Evolutionary conservation across 176 grass and related monocot species (phyloP).

Genomic region (Metroxylon sagu): DNA sequence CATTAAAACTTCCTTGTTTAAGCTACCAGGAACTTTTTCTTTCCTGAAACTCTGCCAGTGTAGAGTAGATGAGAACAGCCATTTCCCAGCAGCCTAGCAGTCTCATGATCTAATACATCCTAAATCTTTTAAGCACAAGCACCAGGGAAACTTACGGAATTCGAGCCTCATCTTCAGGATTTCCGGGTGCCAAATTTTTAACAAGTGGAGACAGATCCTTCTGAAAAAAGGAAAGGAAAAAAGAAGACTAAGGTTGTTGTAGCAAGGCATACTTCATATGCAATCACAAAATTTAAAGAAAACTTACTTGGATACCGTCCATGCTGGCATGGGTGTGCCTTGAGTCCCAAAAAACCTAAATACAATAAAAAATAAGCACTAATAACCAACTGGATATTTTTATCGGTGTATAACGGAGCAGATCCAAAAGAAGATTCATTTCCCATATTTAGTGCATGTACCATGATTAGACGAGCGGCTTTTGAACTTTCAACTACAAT

Average conservation of each 20-base stretch:
- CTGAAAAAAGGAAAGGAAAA: slow-evolving; percentile 24
- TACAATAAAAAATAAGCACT: background rate
- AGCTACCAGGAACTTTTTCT: too few relatives aligned
- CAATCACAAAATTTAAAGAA: slow-evolving; percentile 18
- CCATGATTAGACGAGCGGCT: slow-evolving; percentile 81
- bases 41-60: too few relatives aligned
- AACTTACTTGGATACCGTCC: slow-evolving; percentile 69
- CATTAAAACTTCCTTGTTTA: too few relatives aligned
- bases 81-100: too few relatives aligned
- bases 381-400: background rate
- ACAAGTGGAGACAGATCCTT: slow-evolving; percentile 93
- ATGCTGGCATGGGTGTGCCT: slow-evolving; percentile 65
- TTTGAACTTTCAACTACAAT: slow-evolving; percentile 82
- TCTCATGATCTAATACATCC: too few relatives aligned
- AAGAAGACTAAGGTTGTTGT: background rate
- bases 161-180: slow-evolving; percentile 53
- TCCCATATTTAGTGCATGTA: slow-evolving; percentile 13
- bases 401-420: slow-evolving; percentile 17
- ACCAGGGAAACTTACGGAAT: slow-evolving; percentile 59
- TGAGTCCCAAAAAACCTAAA: slow-evolving; percentile 87
- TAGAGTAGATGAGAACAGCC: too few relatives aligned
- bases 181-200: slow-evolving; percentile 74
- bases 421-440: slow-evolving; percentile 5
- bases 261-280: background rate
- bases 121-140: too few relatives aligned